These are phyloP conservation scores for Firmiana major DNA, from an alignment of 345 rosid genomes.

Conservation along the genomic window DNA sequence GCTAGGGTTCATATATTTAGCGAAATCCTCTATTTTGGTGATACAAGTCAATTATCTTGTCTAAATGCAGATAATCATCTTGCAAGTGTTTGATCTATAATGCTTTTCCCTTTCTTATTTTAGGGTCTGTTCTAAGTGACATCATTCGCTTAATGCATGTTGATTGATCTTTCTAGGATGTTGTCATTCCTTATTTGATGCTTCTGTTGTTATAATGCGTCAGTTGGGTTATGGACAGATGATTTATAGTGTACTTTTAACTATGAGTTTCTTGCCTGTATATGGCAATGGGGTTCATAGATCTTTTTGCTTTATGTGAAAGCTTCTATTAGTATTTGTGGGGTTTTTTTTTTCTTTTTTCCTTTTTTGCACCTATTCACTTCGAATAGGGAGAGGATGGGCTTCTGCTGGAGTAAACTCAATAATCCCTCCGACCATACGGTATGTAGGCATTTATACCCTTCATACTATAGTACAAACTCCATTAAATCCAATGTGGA, in stretches of 20 bases:
- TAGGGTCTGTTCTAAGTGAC: conserved; percentile 1
- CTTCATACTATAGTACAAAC: conserved; percentile 54
- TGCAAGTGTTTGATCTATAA: not conserved
- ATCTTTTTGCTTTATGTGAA: conserved; percentile 31
- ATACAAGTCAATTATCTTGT: not conserved
- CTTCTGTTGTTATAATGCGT: conserved; percentile 15
- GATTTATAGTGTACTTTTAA: not conserved
- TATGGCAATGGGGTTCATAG: conserved; percentile 21
- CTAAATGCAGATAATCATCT: not conserved
- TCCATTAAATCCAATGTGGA: conserved; percentile 43
- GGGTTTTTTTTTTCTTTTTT: conserved; percentile 3
- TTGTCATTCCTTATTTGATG: conserved; percentile 12
- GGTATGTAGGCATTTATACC: conserved; percentile 95
- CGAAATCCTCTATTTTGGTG: not conserved
- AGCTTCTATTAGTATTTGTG: conserved; percentile 45
- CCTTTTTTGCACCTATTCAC: conserved; percentile 73
- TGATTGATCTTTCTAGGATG: conserved; percentile 16
- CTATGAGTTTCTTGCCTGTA: conserved; percentile 21
- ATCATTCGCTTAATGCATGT: conserved; percentile 1
- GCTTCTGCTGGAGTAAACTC: conserved; percentile 98
- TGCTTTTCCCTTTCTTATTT: not conserved
- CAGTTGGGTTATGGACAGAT: conserved; percentile 8
- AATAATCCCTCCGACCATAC: conserved; percentile 82
- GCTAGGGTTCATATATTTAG: too few species aligned
- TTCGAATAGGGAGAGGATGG: conserved; percentile 94